Conservation (phyloP, 306 rosid genomes). For the Begonia peltatifolia region DNA sequence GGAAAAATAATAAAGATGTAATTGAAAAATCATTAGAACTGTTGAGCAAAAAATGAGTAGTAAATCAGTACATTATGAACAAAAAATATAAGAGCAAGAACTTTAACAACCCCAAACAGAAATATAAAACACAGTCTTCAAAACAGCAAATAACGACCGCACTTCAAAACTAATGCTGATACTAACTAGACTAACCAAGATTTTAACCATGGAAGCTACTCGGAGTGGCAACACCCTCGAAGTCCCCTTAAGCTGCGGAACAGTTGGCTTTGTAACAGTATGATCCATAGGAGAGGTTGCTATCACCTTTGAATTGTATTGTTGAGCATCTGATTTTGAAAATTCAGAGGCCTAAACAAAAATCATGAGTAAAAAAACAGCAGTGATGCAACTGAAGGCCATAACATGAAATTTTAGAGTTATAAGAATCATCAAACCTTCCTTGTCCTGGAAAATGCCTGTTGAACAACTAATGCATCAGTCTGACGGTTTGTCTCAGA, state of each 20-base stretch:
- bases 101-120: too few relatives aligned
- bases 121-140: too few relatives aligned
- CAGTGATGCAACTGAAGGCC: conserved; percentile 1
- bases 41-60: too few relatives aligned
- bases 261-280: conserved; percentile 23
- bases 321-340: conserved; percentile 54
- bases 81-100: too few relatives aligned
- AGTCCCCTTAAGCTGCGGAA: conserved; percentile 55
- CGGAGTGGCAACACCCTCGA: conserved; percentile 61
- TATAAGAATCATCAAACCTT: conserved; percentile 33
- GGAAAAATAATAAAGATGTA: too few relatives aligned
- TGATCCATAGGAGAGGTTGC: conserved; percentile 43
- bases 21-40: too few relatives aligned
- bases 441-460: conserved; percentile 48
- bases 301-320: conserved; percentile 47
- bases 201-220: conserved; percentile 70
- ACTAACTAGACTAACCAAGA: conserved; percentile 48
- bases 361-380: conserved; percentile 5
- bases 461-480: conserved; percentile 90
- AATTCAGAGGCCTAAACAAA: conserved; percentile 50
- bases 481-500: conserved; percentile 53
- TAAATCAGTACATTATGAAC: too few relatives aligned
- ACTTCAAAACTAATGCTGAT: too few relatives aligned
- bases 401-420: conserved; percentile 6
- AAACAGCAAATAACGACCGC: too few relatives aligned